A percentile compares a stretch with the other conserved stretches of the same genome.
These are phyloP conservation scores for Exophiala aquamarina DNA, from an alignment of 2,329 filamentous ascomycete species.

Conservation along the genomic window DNA sequence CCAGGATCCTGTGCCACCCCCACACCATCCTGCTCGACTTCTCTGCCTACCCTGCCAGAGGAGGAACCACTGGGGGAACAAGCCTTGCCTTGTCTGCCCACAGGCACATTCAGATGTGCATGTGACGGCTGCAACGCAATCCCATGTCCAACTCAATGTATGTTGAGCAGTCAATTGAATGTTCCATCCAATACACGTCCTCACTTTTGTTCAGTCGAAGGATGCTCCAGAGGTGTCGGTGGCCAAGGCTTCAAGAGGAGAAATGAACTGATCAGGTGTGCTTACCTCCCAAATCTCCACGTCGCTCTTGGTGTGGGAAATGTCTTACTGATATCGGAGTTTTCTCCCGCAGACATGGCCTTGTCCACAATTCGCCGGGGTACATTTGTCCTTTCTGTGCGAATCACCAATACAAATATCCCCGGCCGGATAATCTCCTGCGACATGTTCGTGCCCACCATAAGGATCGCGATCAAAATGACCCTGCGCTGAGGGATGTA, in stretches of 20 bases:
- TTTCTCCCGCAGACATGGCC: constrained; percentile 57
- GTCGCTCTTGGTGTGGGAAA: no score
- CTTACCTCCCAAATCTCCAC: no score
- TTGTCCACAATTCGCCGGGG: constrained; percentile 91
- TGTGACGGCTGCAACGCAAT: constrained; percentile 57
- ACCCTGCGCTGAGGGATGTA: constrained; percentile 76
- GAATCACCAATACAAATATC: constrained; percentile 90
- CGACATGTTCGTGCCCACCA: constrained; percentile 93
- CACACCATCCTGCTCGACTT: constrained; percentile 6
- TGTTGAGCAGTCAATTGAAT: constrained; percentile 60
- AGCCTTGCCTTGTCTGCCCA: no score
- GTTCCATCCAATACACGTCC: constrained; percentile 64
- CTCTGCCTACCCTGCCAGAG: constrained; percentile 7
- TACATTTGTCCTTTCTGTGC: constrained; percentile 97
- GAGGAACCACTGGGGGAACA: not conserved
- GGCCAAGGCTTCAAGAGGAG: constrained; percentile 68
- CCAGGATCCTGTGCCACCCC: constrained; percentile 17
- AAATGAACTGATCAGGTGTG: constrained; percentile 62
- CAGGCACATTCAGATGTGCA: constrained; percentile 40
- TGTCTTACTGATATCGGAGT: not conserved
- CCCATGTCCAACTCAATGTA: constrained; percentile 65
- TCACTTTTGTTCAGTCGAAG: constrained; percentile 61
- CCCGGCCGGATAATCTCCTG: constrained; percentile 91
- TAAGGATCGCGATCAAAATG: constrained; percentile 83
- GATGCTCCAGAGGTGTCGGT: constrained; percentile 58